Evolutionary conservation across 257 asterid genomes (phyloP).

Genomic region (Nicotiana tabacum): DNA sequence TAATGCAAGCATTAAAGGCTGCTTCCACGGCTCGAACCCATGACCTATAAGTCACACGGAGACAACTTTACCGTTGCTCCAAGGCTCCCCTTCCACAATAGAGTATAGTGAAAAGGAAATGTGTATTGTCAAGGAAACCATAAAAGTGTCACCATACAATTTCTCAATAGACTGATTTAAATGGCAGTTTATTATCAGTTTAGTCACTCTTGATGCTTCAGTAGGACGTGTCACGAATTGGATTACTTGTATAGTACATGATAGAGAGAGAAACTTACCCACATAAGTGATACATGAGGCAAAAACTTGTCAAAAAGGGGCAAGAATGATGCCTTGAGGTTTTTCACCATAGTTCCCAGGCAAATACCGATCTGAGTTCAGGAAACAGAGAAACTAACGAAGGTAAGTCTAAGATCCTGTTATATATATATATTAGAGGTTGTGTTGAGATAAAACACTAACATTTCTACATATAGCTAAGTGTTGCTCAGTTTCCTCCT

Average conservation of each 20-base stretch:
- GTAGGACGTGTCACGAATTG: background rate
- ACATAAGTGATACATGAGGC: background rate
- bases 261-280: background rate
- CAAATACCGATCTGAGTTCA: slow-evolving; percentile 7
- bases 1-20: too few relatives aligned
- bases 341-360: slow-evolving; percentile 8
- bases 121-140: background rate
- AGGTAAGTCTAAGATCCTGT: background rate
- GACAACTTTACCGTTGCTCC: too few relatives aligned
- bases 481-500: background rate
- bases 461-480: background rate
- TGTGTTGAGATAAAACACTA: background rate
- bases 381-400: background rate
- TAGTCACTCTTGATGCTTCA: background rate
- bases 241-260: background rate
- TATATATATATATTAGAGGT: background rate
- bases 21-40: too few relatives aligned
- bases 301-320: background rate
- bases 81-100: background rate
- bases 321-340: slow-evolving; percentile 9
- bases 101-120: background rate
- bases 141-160: background rate
- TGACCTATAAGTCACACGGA: too few relatives aligned
- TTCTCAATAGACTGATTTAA: background rate
- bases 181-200: background rate